phyloP scores from a whole-genome alignment of 768 basidiomycete genomes.

The Cyclocybe cylindracea region DNA sequence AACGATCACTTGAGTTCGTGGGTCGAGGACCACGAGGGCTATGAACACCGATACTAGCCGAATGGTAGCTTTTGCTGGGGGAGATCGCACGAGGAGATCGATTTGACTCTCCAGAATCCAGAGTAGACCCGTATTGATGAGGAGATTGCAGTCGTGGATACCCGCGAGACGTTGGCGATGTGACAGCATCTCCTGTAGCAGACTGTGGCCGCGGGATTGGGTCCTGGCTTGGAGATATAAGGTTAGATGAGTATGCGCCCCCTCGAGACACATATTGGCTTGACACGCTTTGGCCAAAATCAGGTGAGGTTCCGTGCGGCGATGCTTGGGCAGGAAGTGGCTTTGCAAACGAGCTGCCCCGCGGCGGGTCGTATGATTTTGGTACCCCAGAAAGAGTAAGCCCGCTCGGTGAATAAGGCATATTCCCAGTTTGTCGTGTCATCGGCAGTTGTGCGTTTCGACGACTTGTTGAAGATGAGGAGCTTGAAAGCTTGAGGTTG shows the following conservation, averaged over 20 bases:
- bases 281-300: conserved; percentile 24
- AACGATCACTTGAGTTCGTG: conserved; percentile 26
- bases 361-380: conserved; percentile 45
- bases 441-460: conserved; percentile 35
- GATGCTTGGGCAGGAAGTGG: conserved; percentile 46
- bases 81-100: conserved; percentile 42
- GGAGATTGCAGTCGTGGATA: conserved; percentile 38
- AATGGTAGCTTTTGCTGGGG: conserved; percentile 34
- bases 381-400: conserved; percentile 33
- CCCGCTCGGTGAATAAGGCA: conserved; percentile 21
- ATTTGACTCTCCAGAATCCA: conserved; percentile 35
- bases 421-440: conserved; percentile 27
- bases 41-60: conserved; percentile 29
- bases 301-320: conserved; percentile 30
- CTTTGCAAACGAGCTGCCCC: conserved; percentile 26
- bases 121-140: conserved; percentile 28
- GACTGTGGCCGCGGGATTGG: conserved; percentile 67
- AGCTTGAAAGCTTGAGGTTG: conserved; percentile 29
- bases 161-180: conserved; percentile 34
- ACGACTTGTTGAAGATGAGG: conserved; percentile 26
- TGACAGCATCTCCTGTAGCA: conserved; percentile 50
- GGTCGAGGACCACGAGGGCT: conserved; percentile 34
- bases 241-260: conserved; percentile 13
- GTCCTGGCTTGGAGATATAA: conserved; percentile 51
- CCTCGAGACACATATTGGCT: conserved; percentile 27